phyloP scores from a whole-genome alignment of 345 rosid genomes.

The Ceriops tagal region DNA sequence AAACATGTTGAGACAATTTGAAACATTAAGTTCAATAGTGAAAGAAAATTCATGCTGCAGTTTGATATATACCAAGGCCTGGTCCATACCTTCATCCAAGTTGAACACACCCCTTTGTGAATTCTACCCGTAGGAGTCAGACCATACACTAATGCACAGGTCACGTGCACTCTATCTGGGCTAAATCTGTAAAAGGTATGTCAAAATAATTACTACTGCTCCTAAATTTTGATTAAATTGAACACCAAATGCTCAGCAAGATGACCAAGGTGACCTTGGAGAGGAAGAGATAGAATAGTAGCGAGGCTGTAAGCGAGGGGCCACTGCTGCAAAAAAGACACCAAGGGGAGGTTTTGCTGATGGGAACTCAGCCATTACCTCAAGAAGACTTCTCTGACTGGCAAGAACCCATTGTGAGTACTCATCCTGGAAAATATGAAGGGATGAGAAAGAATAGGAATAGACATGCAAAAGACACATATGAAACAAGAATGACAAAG shows the following conservation, averaged over 20 bases:
- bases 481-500: not conserved
- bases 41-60: not conserved
- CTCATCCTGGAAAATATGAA: conserved; percentile 15
- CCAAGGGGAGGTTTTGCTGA: conserved; percentile 35
- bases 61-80: not conserved
- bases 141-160: conserved; percentile 30
- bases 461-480: not conserved
- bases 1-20: not conserved
- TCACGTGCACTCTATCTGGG: conserved; percentile 29
- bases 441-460: not conserved
- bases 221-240: not conserved
- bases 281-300: conserved; percentile 35
- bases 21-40: not conserved
- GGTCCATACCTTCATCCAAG: conserved; percentile 32
- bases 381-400: conserved; percentile 37
- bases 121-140: conserved; percentile 29
- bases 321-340: conserved; percentile 31
- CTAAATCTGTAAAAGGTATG: conserved; percentile 21
- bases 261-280: conserved; percentile 22
- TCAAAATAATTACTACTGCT: not conserved
- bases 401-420: conserved; percentile 30
- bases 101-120: conserved; percentile 33
- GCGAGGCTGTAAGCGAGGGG: conserved; percentile 32
- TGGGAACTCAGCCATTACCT: conserved; percentile 33
- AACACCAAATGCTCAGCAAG: not conserved